Base-by-base conservation (phyloP, 2,329 filamentous ascomycete genomes). In the Ophiocordyceps unilateralis region DNA sequence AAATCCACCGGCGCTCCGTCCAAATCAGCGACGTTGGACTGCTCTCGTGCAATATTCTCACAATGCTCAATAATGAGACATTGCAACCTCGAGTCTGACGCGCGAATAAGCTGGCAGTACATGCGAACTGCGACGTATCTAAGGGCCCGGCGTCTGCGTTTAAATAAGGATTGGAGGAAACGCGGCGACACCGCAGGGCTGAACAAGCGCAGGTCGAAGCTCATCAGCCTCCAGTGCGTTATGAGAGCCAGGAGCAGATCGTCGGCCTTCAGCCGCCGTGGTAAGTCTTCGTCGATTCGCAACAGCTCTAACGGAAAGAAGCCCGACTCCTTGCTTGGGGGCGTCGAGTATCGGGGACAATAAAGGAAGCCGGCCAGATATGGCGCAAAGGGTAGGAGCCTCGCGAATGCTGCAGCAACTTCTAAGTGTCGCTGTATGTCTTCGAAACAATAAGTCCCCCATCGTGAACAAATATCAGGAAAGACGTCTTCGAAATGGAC, bases 91-190 rank as follows among this genome's bases (percentile, higher is more conserved):
- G 72, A 67, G 58, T 98, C 91, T 4, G 91, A 81, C 24, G 83
- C 83, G 53, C 78, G 77, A 51, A 93, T 75, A 45, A 86, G 76
- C 48, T 85, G 69, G 54, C 81, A 87, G 49, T 94, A 83, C 46
- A 88, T 76, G 48, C 86, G 76, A 44, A 93, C 72, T 14, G 87
- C 81, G 47, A 96, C 68, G 59, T 88, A 94, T 60, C 83, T 76
- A 41, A 93, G 73, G 15, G 73, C 64, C 45, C 62, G 65, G 50
- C 71, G 68, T 40, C 61, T 54, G 56, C 81, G 73, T 42, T 67
- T 64, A 51, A 94, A 81, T 12, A 93, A 65, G 24, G 62, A 61
- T 60, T 87, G 78, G 38, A 94, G 68, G 48, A 74, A 72, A 40
- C 76, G 70, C 1, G 81, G 77, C 30, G 75, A 74, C 28, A 87